Base-by-base conservation (phyloP, 352 stramenopile species). In the Globisporangium nodosum region DNA sequence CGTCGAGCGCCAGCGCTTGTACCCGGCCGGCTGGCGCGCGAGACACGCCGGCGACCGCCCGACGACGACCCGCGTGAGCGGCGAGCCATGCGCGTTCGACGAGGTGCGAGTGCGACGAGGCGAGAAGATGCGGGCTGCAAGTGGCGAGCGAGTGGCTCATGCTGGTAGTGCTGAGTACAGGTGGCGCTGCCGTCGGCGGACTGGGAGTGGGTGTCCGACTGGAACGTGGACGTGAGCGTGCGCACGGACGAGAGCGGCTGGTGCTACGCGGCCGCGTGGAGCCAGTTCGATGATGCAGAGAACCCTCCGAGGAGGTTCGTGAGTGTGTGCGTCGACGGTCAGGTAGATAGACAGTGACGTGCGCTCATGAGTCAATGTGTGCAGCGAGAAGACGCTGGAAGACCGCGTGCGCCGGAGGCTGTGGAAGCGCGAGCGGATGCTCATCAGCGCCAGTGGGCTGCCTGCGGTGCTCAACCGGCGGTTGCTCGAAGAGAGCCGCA, bases 201-300 rank as follows among this genome's bases (percentile, higher is more conserved):
- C 49, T 90, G 80, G 80, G 61, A 78, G 59, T 90, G 80, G 80
- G 68, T 85, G 24, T 76, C 66, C 12, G 65, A 76, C 48, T 90
- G 80, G 78, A 35, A 45, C 1, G 64, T 66, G 16, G 70, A 83
- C 53, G 56, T 90, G 7, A 56, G 72, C 45, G 61, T 59, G 16
- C 64, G 70, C 24, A 90, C 74, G 31, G 80, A 90, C 48, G 55
- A 66, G 48, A 65, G 69, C 55, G 80, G 80, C 18, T 90, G 80
- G 80, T 62, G 54, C 9, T 90, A 90, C 48, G 80, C 69, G 9
- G 24, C 64, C 3, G 76, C 68, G 0, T 70, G 64, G 56, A 52
- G 68, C n/a, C 59, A 80, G 24, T 53, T 77, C 47, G 52, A 45
- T 13, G 61, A 78, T 48, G 30, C 54, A 2, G 45, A 68, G 13